phyloP scores from a whole-genome alignment of 345 rosid genomes.

The Rhodomyrtus tomentosa region DNA sequence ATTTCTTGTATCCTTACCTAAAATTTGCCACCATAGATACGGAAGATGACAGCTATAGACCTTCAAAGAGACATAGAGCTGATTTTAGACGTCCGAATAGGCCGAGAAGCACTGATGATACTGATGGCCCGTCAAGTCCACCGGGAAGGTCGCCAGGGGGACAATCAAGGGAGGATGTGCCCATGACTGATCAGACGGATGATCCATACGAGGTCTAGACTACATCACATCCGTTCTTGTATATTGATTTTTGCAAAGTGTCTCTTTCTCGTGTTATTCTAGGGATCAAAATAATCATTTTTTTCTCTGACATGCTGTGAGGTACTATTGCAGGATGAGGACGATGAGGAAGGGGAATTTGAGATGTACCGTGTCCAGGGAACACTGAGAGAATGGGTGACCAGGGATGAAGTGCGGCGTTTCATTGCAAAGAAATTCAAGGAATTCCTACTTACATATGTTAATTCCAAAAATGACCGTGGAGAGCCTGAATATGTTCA shows the following conservation, averaged over 20 bases:
- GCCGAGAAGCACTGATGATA: constrained; percentile 52
- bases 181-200: constrained; percentile 91
- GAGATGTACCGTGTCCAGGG: constrained; percentile 96
- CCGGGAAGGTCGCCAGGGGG: constrained; percentile 57
- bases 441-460: constrained; percentile 76
- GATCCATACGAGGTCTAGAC: constrained; percentile 48
- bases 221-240: not conserved
- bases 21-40: constrained; percentile 38
- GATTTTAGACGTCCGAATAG: constrained; percentile 21
- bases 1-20: not conserved
- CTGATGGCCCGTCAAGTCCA: constrained; percentile 69
- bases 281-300: not conserved
- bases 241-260: not conserved
- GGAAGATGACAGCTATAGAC: constrained; percentile 78
- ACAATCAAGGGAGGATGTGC: constrained; percentile 62
- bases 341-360: constrained; percentile 72
- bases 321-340: constrained; percentile 40
- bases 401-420: constrained; percentile 91
- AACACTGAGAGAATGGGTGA: constrained; percentile 93
- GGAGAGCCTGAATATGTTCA: constrained; percentile 72
- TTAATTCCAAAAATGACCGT: constrained; percentile 52
- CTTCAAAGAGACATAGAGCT: constrained; percentile 78
- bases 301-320: not conserved
- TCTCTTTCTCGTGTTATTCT: not conserved
- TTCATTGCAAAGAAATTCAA: constrained; percentile 83